These are phyloP conservation scores for Adansonia rubrostipa DNA, from an alignment of 441 rosid species.

Conservation along the genomic window DNA sequence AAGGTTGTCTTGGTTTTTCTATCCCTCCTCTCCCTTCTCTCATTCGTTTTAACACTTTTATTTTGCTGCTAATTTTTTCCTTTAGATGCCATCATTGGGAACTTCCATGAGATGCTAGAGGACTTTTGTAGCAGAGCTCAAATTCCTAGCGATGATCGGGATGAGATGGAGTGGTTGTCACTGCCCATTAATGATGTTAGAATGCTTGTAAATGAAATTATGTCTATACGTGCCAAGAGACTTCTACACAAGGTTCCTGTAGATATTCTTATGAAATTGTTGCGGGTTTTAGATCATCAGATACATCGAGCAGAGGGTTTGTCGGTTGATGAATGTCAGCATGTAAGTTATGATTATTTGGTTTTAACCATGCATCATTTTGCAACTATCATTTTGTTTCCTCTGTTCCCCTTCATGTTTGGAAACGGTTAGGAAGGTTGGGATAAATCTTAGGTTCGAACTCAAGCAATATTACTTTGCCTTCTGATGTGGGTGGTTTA, in stretches of 20 bases:
- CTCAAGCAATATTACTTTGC: not conserved
- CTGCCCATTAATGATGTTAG: conserved; percentile 72
- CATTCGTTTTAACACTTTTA: conserved; percentile 7
- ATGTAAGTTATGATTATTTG: conserved; percentile 56
- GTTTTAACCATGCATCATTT: not conserved
- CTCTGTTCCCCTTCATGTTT: not conserved
- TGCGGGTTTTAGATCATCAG: conserved; percentile 87
- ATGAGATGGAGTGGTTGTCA: conserved; percentile 84
- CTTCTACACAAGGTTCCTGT: conserved; percentile 88
- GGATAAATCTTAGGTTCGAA: not conserved
- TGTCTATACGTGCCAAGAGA: conserved; percentile 74
- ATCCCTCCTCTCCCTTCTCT: conserved; percentile 22
- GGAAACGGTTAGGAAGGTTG: not conserved
- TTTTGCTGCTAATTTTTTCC: conserved; percentile 23
- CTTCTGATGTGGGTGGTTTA: conserved; percentile 13
- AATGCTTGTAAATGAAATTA: conserved; percentile 78
- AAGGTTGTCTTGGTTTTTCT: conserved; percentile 54
- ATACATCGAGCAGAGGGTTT: conserved; percentile 98
- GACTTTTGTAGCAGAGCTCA: conserved; percentile 87
- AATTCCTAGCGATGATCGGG: conserved; percentile 78
- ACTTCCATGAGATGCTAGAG: conserved; percentile 79
- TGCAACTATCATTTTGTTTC: conserved; percentile 11
- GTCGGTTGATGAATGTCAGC: conserved; percentile 67
- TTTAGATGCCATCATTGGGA: conserved; percentile 68
- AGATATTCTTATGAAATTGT: conserved; percentile 73